These are phyloP conservation scores for Quercus lobata DNA, from an alignment of 331 rosid genomes.

Conservation along the genomic window DNA sequence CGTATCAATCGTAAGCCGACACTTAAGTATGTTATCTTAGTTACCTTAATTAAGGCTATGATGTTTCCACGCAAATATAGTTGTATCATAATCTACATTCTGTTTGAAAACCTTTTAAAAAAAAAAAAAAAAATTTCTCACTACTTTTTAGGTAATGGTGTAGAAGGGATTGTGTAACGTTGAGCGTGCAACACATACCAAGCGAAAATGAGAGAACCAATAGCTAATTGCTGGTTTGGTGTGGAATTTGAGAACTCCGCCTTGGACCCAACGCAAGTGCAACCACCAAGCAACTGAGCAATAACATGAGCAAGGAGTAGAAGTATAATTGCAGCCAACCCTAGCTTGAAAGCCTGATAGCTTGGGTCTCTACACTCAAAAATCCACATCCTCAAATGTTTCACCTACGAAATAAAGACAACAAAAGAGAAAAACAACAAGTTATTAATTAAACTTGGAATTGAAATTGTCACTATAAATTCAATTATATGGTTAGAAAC, in stretches of 20 bases:
- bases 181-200: constrained; percentile 39
- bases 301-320: constrained; percentile 47
- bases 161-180: background rate
- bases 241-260: constrained; percentile 16
- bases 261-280: constrained; percentile 46
- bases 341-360: constrained; percentile 54
- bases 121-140: too few relatives aligned
- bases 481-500: background rate
- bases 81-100: too few relatives aligned
- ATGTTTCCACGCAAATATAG: too few relatives aligned
- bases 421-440: background rate
- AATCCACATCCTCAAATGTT: constrained; percentile 37
- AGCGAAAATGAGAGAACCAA: constrained; percentile 48
- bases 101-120: too few relatives aligned
- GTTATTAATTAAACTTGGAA: background rate
- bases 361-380: constrained; percentile 59
- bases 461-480: background rate
- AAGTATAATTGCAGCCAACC: constrained; percentile 56
- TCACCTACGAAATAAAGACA: constrained; percentile 33
- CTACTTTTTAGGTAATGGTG: too few relatives aligned
- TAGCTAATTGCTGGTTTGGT: constrained; percentile 48
- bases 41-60: too few relatives aligned
- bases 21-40: too few relatives aligned
- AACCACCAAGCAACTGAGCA: constrained; percentile 64
- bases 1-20: too few relatives aligned